A percentile compares a stretch with the other conserved stretches of the same genome.
phyloP scores from a whole-genome alignment of 306 rosid genomes.

The Rosa chinensis region DNA sequence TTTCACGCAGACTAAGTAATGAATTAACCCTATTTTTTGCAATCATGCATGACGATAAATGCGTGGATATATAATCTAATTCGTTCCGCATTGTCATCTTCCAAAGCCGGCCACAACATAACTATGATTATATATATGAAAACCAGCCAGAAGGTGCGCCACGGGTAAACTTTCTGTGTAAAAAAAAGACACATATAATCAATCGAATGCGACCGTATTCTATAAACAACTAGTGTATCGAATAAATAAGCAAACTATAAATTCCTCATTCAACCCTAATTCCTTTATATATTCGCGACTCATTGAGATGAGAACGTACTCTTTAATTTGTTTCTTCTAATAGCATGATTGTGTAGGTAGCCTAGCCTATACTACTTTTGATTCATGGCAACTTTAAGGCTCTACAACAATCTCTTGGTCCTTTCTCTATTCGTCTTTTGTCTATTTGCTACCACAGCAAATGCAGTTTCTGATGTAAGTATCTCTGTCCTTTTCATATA shows the following conservation, averaged over 20 bases:
- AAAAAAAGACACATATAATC: no score
- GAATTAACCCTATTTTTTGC: background rate
- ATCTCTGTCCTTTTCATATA: background rate
- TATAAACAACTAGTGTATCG: background rate
- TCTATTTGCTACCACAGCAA: slow-evolving; percentile 5
- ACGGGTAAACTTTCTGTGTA: no score
- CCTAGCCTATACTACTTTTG: no score
- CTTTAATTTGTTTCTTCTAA: no score
- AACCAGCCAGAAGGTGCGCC: no score
- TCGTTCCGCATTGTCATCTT: background rate
- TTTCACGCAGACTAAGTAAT: background rate
- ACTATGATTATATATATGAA: no score
- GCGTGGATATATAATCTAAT: no score
- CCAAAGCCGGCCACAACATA: background rate
- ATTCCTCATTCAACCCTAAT: background rate
- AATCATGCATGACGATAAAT: background rate
- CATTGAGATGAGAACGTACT: background rate
- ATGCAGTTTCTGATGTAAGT: background rate
- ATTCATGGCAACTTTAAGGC: background rate
- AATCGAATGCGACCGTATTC: background rate
- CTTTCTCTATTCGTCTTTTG: background rate
- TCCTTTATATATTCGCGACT: background rate
- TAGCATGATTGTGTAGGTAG: no score
- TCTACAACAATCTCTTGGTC: background rate
- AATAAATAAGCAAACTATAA: no score